Conservation (phyloP, 2,329 filamentous ascomycete species). For the Penicillium italicum region DNA sequence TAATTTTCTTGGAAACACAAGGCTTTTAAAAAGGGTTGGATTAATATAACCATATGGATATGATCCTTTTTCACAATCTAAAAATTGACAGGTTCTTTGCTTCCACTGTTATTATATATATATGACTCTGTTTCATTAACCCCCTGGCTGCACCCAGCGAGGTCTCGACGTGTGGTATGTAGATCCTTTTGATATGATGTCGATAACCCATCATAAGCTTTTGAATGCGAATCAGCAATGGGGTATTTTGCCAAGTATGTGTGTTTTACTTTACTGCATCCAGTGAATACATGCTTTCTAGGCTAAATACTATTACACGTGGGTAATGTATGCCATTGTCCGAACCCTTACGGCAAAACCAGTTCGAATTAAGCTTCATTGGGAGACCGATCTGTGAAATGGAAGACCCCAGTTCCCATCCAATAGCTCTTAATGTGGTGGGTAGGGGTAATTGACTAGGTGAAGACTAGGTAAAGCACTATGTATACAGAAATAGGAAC, state of each 20-base stretch:
- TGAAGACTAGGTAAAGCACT: too few species aligned
- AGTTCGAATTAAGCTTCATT: not conserved
- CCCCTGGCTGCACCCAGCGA: conserved; percentile 23
- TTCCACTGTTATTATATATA: not conserved
- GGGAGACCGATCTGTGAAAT: not conserved
- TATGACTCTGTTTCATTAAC: not conserved
- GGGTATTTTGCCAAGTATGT: not conserved
- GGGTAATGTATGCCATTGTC: not conserved
- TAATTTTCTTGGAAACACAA: not conserved
- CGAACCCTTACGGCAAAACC: not conserved
- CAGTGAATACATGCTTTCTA: not conserved
- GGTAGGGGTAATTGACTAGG: too few species aligned
- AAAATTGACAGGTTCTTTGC: not conserved
- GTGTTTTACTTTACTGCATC: not conserved
- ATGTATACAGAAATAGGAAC: not conserved
- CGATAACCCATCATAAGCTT: conserved; percentile 4
- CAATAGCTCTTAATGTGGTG: too few species aligned
- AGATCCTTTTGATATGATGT: conserved; percentile 23
- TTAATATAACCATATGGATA: not conserved
- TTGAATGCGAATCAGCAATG: not conserved
- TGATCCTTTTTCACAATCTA: not conserved
- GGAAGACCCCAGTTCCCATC: not conserved
- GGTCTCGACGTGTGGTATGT: conserved; percentile 17
- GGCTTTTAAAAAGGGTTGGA: not conserved
- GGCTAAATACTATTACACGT: not conserved